Evolutionary conservation across 805 yeast species (phyloP), one percentile per base, ranked within the genome.

Genomic region (Barnettozyma botsteinii): DNA sequence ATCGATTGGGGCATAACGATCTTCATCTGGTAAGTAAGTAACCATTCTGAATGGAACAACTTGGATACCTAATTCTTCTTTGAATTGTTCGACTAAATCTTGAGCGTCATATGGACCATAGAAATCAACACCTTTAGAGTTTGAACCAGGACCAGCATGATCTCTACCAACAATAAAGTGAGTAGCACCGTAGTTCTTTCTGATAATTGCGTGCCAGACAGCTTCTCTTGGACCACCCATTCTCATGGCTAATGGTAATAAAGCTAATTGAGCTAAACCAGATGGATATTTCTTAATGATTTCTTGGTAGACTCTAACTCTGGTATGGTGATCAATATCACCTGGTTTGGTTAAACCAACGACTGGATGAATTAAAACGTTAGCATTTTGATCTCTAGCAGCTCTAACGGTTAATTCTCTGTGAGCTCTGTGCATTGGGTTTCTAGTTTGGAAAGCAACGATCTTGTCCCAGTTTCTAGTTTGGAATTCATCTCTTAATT

Each of bases 161-260:
- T 89, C 97, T 72, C 98, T 83, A 46, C 98, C 98, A 35, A 89
- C 96, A 57, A 89, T 89, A 70, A 91, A 91, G 63, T 91, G 97
- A 38, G 96, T 84, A 41, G 95, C 96, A 59, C 98, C 98, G 60
- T 81, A 88, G 69, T 89, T 89, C 72, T 87, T 86, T 67, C 98
- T 84, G 61, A 89, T 89, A 56, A 91, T 82, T 14, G 97, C 96
- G 61, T 89, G 98, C 97, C 97, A 91, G 33, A 89, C 85, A 18
- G 98, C 98, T 68, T 89, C 98, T 62, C 95, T 79, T 64, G 91
- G 97, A 64, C 98, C 98, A 41, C 93, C 97, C 98, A 89, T 89
- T 73, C 98, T 81, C 98, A 89, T 89, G 29, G 98, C 98, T 57
- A 89, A 72, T 11, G 98, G 98, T 53, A 89, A 72, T 49, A 89